Conservation (phyloP, 495 filamentous ascomycete genomes). For the Aspergillus saccharolyticus region DNA sequence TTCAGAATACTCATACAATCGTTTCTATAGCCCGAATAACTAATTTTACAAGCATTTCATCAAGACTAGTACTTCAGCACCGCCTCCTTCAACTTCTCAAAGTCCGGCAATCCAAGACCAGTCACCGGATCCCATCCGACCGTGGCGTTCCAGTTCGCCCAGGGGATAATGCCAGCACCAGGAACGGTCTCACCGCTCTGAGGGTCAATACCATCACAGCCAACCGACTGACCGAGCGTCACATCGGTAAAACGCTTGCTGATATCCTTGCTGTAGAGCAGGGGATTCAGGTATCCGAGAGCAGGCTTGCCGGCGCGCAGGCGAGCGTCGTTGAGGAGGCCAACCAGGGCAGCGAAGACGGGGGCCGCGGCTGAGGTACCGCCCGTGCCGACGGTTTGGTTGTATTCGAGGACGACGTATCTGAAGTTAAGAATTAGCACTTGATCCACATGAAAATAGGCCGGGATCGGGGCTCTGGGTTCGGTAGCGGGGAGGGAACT, state of each 20-base stretch:
- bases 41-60: too few relatives aligned
- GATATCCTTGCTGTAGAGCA: background rate
- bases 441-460: too few relatives aligned
- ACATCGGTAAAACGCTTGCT: slow-evolving; percentile 48
- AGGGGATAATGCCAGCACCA: slow-evolving; percentile 13
- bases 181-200: background rate
- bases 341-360: slow-evolving; percentile 43
- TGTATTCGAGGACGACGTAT: slow-evolving; percentile 27
- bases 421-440: slow-evolving; percentile 8
- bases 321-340: slow-evolving; percentile 48
- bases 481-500: background rate
- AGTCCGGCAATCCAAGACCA: background rate
- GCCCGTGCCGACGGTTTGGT: slow-evolving; percentile 27
- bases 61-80: background rate
- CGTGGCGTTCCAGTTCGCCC: slow-evolving; percentile 18
- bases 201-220: slow-evolving; percentile 39
- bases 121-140: slow-evolving; percentile 6
- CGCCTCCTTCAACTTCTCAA: slow-evolving; percentile 5
- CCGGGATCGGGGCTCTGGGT: background rate
- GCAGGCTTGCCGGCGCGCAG: slow-evolving; percentile 39
- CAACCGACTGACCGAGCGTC: slow-evolving; percentile 42
- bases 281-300: slow-evolving; percentile 52
- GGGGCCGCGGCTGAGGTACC: slow-evolving; percentile 52
- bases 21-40: too few relatives aligned
- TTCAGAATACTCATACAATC: too few relatives aligned